Percentiles rank a stretch among this genome's conserved stretches.
phyloP scores from a whole-genome alignment of 2,329 filamentous ascomycete species.

The Aspergillus intermedius region DNA sequence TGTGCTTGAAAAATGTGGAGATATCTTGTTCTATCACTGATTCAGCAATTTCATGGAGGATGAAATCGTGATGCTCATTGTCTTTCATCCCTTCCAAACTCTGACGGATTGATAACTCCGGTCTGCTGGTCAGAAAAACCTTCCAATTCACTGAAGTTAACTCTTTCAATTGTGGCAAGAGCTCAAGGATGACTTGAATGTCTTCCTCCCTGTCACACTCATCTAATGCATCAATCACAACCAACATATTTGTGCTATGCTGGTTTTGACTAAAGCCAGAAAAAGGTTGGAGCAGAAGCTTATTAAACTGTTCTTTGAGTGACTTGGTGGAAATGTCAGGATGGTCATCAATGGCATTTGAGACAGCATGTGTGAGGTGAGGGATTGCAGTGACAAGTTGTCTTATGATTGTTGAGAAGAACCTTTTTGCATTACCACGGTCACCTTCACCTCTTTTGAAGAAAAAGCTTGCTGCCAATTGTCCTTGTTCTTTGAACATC shows the following conservation, averaged over 20 bases:
- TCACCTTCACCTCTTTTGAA: slow-evolving; percentile 7
- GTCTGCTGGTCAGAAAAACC: slow-evolving; percentile 21
- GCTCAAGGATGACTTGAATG: slow-evolving; percentile 14
- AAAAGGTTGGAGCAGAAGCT: background rate
- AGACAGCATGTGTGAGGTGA: too few relatives aligned
- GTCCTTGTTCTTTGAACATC: slow-evolving; percentile 1
- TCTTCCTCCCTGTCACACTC: slow-evolving; percentile 15
- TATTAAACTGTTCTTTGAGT: background rate
- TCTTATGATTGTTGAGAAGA: too few relatives aligned
- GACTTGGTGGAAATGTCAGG: background rate
- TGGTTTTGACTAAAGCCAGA: too few relatives aligned
- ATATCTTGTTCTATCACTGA: too few relatives aligned
- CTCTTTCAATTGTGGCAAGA: slow-evolving; percentile 9
- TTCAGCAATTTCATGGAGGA: slow-evolving; percentile 17
- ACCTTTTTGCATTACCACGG: background rate
- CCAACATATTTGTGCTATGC: background rate
- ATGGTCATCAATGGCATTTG: background rate
- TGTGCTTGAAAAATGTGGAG: too few relatives aligned
- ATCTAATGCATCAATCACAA: slow-evolving; percentile 19
- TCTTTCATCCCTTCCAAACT: slow-evolving; percentile 9
- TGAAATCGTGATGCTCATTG: slow-evolving; percentile 15
- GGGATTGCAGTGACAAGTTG: too few relatives aligned
- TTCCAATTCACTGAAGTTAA: slow-evolving; percentile 6
- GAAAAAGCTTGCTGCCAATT: background rate
- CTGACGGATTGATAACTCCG: slow-evolving; percentile 15